phyloP scores from a whole-genome alignment of 495 filamentous ascomycete species.

The Neurospora sp. region DNA sequence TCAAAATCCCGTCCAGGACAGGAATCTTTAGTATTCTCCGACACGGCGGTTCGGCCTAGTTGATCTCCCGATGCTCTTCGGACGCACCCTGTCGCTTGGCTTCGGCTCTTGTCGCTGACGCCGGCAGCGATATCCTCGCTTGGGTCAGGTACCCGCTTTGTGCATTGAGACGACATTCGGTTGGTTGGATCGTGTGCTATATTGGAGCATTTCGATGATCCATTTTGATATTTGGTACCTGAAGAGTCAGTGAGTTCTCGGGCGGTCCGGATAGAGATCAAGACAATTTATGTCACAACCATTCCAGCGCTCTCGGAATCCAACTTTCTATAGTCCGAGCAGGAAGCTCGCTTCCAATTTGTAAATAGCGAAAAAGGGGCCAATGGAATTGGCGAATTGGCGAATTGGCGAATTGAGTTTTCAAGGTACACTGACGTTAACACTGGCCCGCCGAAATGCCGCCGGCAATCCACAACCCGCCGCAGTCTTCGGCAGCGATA shows the following conservation, averaged over 20 bases:
- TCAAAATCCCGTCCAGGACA: background rate
- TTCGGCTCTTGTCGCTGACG: background rate
- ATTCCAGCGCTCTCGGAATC: too few species aligned
- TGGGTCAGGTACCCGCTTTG: background rate
- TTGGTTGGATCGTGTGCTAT: background rate
- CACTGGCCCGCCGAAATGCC: background rate
- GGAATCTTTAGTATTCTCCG: background rate
- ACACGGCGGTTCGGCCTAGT: background rate
- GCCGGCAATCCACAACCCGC: background rate
- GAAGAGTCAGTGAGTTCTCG: background rate
- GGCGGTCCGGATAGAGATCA: background rate
- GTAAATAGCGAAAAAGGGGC: background rate
- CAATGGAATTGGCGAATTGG: background rate
- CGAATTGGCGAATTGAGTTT: background rate
- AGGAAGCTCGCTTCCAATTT: background rate
- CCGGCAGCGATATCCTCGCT: background rate
- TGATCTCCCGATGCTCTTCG: background rate
- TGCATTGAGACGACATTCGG: background rate
- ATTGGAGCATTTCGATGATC: background rate
- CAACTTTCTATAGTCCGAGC: too few species aligned
- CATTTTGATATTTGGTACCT: background rate
- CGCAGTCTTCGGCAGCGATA: background rate
- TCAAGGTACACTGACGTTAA: background rate
- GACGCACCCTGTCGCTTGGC: background rate
- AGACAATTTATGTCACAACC: too few species aligned